Evolutionary conservation across 1,284 basidiomycete species (phyloP).

Genomic region (Trametes hirsuta): DNA sequence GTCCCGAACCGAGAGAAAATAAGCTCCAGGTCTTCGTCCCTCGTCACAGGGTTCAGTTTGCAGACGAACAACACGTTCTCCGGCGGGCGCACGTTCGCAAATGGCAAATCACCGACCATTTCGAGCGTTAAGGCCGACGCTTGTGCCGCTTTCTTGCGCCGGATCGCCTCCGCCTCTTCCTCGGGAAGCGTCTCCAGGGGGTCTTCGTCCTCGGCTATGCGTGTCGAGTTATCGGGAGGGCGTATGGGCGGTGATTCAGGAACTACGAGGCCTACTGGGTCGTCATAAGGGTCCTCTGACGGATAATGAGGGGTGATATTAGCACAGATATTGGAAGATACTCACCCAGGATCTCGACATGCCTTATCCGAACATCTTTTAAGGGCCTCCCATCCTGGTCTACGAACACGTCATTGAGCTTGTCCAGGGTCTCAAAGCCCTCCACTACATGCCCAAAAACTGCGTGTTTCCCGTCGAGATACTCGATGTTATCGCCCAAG

Average conservation of each 20-base stretch:
- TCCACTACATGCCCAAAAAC: constrained; percentile 97
- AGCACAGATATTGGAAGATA: constrained; percentile 17
- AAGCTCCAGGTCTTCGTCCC: constrained; percentile 95
- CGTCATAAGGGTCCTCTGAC: constrained; percentile 92
- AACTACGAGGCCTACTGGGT: constrained; percentile 75
- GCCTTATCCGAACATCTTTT: constrained; percentile 92
- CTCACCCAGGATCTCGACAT: constrained; percentile 89
- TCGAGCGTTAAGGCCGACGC: constrained; percentile 96
- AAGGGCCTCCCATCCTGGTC: constrained; percentile 90
- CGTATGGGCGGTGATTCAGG: constrained; percentile 79
- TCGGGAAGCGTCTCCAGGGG: constrained; percentile 76
- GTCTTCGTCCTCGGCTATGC: constrained; percentile 92
- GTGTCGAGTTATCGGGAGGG: constrained; percentile 82
- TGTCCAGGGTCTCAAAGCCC: constrained; percentile 90
- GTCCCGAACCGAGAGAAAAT: constrained; percentile 96
- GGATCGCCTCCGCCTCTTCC: constrained; percentile 79
- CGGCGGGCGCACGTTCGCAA: constrained; percentile 96
- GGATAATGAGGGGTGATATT: background rate
- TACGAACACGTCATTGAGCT: constrained; percentile 89
- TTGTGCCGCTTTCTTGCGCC: constrained; percentile 84
- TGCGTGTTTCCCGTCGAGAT: constrained; percentile 94
- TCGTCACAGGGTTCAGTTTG: constrained; percentile 95
- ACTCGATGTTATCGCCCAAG: constrained; percentile 87
- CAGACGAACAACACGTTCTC: constrained; percentile 99
- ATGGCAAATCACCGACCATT: constrained; percentile 99